These are phyloP conservation scores for Cercospora sp. DNA, from an alignment of 2,329 filamentous ascomycete species.

Conservation along the genomic window DNA sequence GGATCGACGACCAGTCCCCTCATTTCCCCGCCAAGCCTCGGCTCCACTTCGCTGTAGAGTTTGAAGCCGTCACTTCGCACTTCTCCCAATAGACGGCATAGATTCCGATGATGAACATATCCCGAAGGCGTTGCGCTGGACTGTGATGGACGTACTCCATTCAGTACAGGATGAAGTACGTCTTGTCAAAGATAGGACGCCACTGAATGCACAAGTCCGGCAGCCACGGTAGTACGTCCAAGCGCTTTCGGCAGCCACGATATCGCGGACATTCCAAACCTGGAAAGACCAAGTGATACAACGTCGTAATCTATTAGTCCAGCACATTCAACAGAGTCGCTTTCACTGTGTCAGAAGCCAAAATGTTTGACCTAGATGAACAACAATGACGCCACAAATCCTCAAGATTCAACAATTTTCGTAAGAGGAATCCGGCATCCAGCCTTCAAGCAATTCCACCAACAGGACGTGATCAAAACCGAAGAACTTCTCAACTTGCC, in stretches of 20 bases:
- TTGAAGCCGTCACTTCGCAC: neutral
- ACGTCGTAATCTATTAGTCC: neutral
- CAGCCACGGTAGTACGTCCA: neutral
- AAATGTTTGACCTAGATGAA: neutral
- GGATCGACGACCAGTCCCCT: neutral
- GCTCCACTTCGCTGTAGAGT: neutral
- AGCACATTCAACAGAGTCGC: neutral
- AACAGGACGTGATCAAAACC: neutral
- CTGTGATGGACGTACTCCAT: neutral
- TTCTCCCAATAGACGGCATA: neutral
- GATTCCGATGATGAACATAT: neutral
- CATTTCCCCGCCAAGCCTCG: neutral
- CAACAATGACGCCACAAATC: neutral
- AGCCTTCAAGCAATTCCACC: conserved; percentile 13
- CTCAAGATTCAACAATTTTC: neutral
- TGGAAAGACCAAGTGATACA: neutral
- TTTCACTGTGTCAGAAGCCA: neutral
- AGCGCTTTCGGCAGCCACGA: neutral
- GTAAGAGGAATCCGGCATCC: conserved; percentile 10
- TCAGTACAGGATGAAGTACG: neutral
- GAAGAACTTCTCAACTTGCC: neutral
- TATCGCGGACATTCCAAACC: neutral
- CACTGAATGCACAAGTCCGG: neutral
- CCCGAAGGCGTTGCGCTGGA: neutral
- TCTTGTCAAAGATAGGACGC: neutral